phyloP scores from a whole-genome alignment of 495 filamentous ascomycete species.

The Lophiotrema nucula region DNA sequence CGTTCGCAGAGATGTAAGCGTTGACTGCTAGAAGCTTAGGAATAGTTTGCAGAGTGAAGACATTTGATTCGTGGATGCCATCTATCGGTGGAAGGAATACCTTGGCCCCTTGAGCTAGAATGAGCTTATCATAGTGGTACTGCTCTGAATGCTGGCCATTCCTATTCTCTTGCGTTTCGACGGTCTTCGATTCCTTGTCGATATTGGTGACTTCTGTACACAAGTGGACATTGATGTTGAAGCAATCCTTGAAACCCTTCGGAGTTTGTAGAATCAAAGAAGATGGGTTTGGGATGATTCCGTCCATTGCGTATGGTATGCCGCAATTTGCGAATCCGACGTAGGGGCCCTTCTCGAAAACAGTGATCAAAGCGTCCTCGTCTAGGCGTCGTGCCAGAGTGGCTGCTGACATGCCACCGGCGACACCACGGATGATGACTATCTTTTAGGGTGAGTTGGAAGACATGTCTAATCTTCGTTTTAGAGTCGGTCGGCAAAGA shows the following conservation, averaged over 20 bases:
- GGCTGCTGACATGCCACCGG: conserved; percentile 40
- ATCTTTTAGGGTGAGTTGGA: not conserved
- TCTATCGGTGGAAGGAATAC: conserved; percentile 26
- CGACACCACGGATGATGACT: conserved; percentile 39
- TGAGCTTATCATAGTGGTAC: conserved; percentile 37
- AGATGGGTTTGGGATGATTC: conserved; percentile 31
- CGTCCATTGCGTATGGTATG: conserved; percentile 40
- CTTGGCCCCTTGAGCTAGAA: conserved; percentile 36
- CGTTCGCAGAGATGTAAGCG: conserved; percentile 18
- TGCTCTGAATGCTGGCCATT: conserved; percentile 3
- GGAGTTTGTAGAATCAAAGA: conserved; percentile 36
- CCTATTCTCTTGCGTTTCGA: conserved; percentile 1
- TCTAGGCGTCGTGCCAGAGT: conserved; percentile 38
- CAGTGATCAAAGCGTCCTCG: conserved; percentile 38
- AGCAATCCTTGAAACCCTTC: conserved; percentile 29
- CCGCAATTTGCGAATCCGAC: conserved; percentile 42
- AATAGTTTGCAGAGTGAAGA: conserved; percentile 40
- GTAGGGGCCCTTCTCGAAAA: conserved; percentile 41
- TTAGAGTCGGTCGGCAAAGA: too few species aligned
- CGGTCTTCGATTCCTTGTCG: conserved; percentile 8
- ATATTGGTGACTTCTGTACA: conserved; percentile 32
- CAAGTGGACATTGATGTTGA: conserved; percentile 33
- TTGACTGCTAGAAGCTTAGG: conserved; percentile 31
- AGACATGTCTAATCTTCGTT: too few species aligned
- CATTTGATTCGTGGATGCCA: conserved; percentile 23